phyloP scores from a whole-genome alignment of 352 stramenopile species.

The Phytophthora quininea region DNA sequence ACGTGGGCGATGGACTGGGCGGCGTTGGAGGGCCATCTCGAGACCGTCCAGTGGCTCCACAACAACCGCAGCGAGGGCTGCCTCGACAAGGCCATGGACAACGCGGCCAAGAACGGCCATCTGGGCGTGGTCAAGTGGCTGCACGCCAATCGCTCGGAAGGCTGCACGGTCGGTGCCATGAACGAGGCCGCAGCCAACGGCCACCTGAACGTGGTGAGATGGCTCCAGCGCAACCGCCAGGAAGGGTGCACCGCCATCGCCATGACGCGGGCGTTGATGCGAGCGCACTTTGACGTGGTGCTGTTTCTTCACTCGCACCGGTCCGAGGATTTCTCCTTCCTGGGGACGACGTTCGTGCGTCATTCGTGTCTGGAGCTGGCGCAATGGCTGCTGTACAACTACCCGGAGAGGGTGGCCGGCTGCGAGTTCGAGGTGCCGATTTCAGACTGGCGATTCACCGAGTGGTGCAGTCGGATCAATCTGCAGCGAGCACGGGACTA shows the following conservation, averaged over 20 bases:
- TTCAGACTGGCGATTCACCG: conserved; percentile 28
- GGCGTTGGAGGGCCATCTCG: conserved; percentile 16
- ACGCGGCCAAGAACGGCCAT: conserved; percentile 28
- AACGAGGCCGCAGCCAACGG: conserved; percentile 22
- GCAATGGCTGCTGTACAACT: conserved; percentile 22
- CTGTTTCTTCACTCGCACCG: conserved; percentile 16
- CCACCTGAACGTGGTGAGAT: conserved; percentile 18
- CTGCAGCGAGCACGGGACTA: conserved; percentile 16
- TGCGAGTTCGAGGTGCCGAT: conserved; percentile 27
- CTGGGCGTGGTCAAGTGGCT: conserved; percentile 31
- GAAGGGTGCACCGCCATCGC: conserved; percentile 15
- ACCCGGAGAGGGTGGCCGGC: conserved; percentile 15
- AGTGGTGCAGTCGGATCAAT: conserved; percentile 22
- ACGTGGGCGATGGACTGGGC: conserved; percentile 29
- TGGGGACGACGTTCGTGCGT: conserved; percentile 7
- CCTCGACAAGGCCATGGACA: conserved; percentile 30
- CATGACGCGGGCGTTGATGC: conserved; percentile 13
- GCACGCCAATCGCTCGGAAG: conserved; percentile 16
- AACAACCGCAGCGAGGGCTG: conserved; percentile 29
- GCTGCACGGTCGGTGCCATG: conserved; percentile 12
- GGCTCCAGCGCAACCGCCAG: conserved; percentile 13
- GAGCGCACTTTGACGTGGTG: conserved; percentile 25
- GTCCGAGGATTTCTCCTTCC: conserved; percentile 22
- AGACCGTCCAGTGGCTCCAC: conserved; percentile 23
- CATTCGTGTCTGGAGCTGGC: conserved; percentile 18